A percentile compares a stretch with the other conserved stretches of the same genome.
These are phyloP conservation scores for Saccharomycopsis microspora DNA, from an alignment of 805 yeast genomes.

Conservation along the genomic window DNA sequence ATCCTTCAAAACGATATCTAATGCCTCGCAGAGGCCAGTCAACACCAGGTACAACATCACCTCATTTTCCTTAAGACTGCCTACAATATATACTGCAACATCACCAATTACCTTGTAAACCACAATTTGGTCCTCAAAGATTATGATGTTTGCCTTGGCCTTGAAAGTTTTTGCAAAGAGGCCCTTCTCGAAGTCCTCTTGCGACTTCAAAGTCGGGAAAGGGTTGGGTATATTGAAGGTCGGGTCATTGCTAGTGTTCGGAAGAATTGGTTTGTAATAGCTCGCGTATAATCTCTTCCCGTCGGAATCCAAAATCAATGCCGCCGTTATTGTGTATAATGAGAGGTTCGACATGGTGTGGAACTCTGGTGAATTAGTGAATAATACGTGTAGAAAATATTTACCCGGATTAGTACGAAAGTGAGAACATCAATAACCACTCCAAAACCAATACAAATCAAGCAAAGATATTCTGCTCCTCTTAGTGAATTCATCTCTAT, in stretches of 20 bases:
- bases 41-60: conserved; percentile 63
- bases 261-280: conserved; percentile 64
- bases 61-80: conserved; percentile 78
- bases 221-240: conserved; percentile 18
- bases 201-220: conserved; percentile 43
- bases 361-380: not conserved
- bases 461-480: not conserved
- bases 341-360: conserved; percentile 39
- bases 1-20: conserved; percentile 60
- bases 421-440: not conserved
- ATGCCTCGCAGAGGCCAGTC: conserved; percentile 68
- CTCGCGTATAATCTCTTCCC: conserved; percentile 78
- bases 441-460: not conserved
- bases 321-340: conserved; percentile 73
- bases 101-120: conserved; percentile 85
- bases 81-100: conserved; percentile 58
- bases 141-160: conserved; percentile 66
- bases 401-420: too few relatives aligned
- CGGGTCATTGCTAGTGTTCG: conserved; percentile 20
- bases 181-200: conserved; percentile 63
- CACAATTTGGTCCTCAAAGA: conserved; percentile 68
- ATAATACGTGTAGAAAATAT: too few relatives aligned
- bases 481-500: too few relatives aligned
- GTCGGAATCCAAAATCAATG: conserved; percentile 67
- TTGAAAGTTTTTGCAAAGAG: conserved; percentile 70